Conservation (phyloP, 176 grass and related monocot genomes). For the Panicum miliaceum region DNA sequence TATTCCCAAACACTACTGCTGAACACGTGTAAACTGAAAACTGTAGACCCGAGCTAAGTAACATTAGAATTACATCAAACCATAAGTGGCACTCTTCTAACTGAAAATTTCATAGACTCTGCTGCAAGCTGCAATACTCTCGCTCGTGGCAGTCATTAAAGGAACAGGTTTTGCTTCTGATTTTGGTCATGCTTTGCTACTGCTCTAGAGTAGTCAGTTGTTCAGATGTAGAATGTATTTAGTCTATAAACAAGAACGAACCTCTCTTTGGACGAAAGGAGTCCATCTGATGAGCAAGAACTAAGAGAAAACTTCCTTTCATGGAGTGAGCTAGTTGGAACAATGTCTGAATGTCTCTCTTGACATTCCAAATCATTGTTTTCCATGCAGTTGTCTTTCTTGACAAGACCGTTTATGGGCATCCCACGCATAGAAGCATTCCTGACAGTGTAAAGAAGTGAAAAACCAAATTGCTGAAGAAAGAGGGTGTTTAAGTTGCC, state of each 20-base stretch:
- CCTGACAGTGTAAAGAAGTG: constrained; percentile 39
- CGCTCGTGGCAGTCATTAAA: background rate
- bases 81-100: constrained; percentile 4
- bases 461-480: constrained; percentile 27
- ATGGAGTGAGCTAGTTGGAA: constrained; percentile 39
- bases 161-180: constrained; percentile 12
- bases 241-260: constrained; percentile 30
- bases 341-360: constrained; percentile 50
- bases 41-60: background rate
- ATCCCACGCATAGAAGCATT: constrained; percentile 33
- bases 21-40: background rate
- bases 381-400: constrained; percentile 36
- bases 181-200: background rate
- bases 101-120: constrained; percentile 18
- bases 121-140: constrained; percentile 17
- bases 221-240: constrained; percentile 20
- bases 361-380: constrained; percentile 42
- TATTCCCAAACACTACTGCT: background rate
- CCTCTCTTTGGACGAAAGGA: constrained; percentile 64
- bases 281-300: constrained; percentile 66
- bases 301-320: constrained; percentile 70
- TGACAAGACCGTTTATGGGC: constrained; percentile 22
- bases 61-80: background rate
- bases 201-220: constrained; percentile 16
- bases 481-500: background rate